A percentile compares a stretch with the other conserved stretches of the same genome.
Evolutionary conservation across 2,329 filamentous ascomycete genomes (phyloP).

Genomic region (Truncatella angustata): DNA sequence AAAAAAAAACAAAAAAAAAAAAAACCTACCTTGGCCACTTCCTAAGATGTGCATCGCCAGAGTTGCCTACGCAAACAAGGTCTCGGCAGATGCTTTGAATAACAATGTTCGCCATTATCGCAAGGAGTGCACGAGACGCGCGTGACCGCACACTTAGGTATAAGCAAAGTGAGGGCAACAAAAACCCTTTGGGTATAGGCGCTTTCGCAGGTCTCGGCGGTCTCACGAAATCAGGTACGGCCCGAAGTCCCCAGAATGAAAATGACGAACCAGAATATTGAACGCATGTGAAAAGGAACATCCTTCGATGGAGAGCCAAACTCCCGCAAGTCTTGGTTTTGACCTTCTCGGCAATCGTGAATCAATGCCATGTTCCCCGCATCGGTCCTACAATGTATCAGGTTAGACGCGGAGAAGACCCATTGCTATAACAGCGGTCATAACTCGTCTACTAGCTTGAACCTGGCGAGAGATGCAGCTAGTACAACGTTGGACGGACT

Average conservation of each 20-base stretch:
- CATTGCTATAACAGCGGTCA: neutral
- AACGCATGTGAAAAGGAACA: neutral
- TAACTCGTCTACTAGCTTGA: neutral
- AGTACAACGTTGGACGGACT: conserved; percentile 1
- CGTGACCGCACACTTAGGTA: too few relatives aligned
- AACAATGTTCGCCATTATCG: too few relatives aligned
- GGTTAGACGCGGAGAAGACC: conserved; percentile 1
- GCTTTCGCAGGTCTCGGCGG: neutral
- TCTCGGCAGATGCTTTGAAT: too few relatives aligned
- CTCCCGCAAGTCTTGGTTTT: neutral
- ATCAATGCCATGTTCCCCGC: neutral
- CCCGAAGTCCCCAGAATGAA: neutral
- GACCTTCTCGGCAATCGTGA: neutral
- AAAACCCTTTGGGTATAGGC: too few relatives aligned
- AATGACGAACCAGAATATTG: neutral
- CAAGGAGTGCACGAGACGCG: too few relatives aligned
- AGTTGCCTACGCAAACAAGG: too few relatives aligned
- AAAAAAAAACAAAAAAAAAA: too few relatives aligned
- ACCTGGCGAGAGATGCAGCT: neutral
- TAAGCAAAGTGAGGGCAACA: too few relatives aligned
- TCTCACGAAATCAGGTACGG: neutral
- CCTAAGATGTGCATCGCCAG: too few relatives aligned
- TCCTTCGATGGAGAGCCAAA: neutral
- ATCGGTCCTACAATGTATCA: neutral
- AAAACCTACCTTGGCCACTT: too few relatives aligned